A percentile compares a stretch with the other conserved stretches of the same genome.
Conservation (phyloP, 495 filamentous ascomycete species). For the Penicillium salamii region DNA sequence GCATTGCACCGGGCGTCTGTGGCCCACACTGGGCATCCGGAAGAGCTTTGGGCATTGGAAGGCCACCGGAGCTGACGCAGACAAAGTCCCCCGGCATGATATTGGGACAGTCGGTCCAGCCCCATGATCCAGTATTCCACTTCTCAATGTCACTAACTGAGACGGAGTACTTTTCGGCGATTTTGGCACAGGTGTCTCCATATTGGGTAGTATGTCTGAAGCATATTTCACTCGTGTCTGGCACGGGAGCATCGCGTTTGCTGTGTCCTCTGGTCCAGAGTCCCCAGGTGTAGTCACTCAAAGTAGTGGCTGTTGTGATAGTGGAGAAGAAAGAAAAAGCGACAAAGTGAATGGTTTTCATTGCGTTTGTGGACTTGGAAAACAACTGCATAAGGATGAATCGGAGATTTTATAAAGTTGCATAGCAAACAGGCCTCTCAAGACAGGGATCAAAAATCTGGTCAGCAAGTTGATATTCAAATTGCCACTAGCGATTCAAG, state of each 20-base stretch:
- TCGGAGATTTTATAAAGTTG: not conserved
- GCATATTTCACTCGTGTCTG: not conserved
- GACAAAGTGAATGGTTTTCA: not conserved
- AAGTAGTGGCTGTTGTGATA: not conserved
- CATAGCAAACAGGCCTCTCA: not conserved
- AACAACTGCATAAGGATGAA: not conserved
- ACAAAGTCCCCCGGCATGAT: slow-evolving; percentile 9
- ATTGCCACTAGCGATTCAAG: no score
- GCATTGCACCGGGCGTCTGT: slow-evolving; percentile 13
- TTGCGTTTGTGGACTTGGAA: not conserved
- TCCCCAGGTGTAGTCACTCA: not conserved
- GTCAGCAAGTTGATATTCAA: no score
- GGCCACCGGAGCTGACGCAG: slow-evolving; percentile 13
- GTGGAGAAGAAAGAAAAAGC: not conserved
- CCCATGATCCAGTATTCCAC: slow-evolving; percentile 9
- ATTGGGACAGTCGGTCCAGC: slow-evolving; percentile 10
- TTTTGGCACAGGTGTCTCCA: slow-evolving; percentile 6
- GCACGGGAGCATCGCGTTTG: not conserved
- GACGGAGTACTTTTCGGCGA: slow-evolving; percentile 7
- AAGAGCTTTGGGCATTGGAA: slow-evolving; percentile 20
- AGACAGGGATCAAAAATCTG: no score
- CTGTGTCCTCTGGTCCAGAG: not conserved
- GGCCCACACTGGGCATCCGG: slow-evolving; percentile 19
- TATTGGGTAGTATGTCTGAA: slow-evolving; percentile 2
- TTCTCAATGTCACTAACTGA: slow-evolving; percentile 9